Evolutionary conservation across 495 filamentous ascomycete genomes (phyloP).

Genomic region (Clohesyomyces aquaticus): DNA sequence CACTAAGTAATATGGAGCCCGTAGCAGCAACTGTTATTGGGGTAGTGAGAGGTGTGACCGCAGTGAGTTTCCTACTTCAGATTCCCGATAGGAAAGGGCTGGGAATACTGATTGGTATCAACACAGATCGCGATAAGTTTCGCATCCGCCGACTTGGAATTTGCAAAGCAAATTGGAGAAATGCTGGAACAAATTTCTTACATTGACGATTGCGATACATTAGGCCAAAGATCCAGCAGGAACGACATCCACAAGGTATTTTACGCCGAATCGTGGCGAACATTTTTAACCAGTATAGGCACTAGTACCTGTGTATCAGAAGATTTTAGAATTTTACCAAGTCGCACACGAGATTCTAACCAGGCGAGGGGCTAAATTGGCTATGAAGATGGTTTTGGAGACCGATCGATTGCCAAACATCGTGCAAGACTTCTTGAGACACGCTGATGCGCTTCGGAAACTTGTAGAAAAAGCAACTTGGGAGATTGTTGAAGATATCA

Average conservation of each 20-base stretch:
- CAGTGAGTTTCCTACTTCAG: conserved; percentile 4
- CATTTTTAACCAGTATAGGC: conserved; percentile 3
- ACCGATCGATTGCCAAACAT: conserved; percentile 20
- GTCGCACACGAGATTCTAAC: conserved; percentile 20
- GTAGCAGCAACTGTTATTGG: conserved; percentile 10
- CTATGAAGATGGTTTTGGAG: conserved; percentile 22
- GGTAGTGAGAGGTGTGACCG: conserved; percentile 15
- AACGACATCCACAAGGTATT: conserved; percentile 18
- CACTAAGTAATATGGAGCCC: conserved; percentile 6
- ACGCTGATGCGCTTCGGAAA: conserved; percentile 14
- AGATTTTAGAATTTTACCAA: conserved; percentile 19
- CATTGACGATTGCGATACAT: conserved; percentile 21
- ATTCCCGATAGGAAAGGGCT: not conserved
- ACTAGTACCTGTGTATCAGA: conserved; percentile 20
- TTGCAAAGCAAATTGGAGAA: conserved; percentile 22
- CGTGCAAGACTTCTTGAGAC: conserved; percentile 18
- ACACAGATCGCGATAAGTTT: conserved; percentile 24
- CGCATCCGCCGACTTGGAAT: conserved; percentile 18
- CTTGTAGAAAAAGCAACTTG: conserved; percentile 19
- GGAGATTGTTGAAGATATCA: conserved; percentile 20
- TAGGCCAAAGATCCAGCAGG: conserved; percentile 17
- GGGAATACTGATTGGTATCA: conserved; percentile 3
- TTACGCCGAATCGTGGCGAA: conserved; percentile 2
- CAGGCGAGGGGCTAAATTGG: conserved; percentile 8
- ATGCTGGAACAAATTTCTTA: conserved; percentile 20